A percentile compares a stretch with the other conserved stretches of the same genome.
Conservation (phyloP, 768 basidiomycete genomes). For the Hericium rajendrae region DNA sequence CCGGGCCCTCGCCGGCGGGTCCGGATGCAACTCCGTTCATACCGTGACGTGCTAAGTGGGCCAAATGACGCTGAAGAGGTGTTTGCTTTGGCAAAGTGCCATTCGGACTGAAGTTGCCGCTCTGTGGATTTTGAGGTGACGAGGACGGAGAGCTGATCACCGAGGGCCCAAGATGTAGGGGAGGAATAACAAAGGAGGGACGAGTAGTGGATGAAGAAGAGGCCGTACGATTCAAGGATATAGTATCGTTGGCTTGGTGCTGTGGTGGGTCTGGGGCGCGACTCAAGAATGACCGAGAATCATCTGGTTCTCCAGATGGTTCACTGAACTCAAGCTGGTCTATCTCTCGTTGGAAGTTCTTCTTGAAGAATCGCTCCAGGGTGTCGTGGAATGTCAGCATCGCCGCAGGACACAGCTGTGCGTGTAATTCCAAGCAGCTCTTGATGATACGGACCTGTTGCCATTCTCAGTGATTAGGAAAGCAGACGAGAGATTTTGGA, state of each 20-base stretch:
- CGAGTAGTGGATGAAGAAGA: conserved; percentile 7
- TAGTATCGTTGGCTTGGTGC: conserved; percentile 18
- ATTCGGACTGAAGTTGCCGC: conserved; percentile 6
- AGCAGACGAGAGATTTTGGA: conserved; percentile 1
- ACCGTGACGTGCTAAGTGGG: conserved; percentile 73
- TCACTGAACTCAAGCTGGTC: conserved; percentile 54
- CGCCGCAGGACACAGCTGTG: conserved; percentile 70
- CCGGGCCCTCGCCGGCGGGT: conserved; percentile 36
- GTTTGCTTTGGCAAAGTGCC: conserved; percentile 39
- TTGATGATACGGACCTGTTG: conserved; percentile 69
- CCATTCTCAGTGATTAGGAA: background rate
- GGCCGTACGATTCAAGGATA: conserved; percentile 35
- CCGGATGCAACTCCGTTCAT: conserved; percentile 76
- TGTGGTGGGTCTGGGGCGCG: conserved; percentile 1
- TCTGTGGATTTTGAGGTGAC: conserved; percentile 17
- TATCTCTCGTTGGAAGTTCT: conserved; percentile 80
- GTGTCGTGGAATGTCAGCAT: conserved; percentile 92
- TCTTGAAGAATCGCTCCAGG: conserved; percentile 74
- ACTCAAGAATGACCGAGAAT: conserved; percentile 3
- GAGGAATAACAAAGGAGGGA: conserved; percentile 34
- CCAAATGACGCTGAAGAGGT: conserved; percentile 70
- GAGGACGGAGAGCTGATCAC: conserved; percentile 32
- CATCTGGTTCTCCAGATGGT: conserved; percentile 7
- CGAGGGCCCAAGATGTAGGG: conserved; percentile 41
- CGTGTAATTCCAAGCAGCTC: conserved; percentile 76